A percentile compares a stretch with the other conserved stretches of the same genome.
Evolutionary conservation across 1,139 yeast genomes (phyloP).

Genomic region (Saccharomyces hybrid): DNA sequence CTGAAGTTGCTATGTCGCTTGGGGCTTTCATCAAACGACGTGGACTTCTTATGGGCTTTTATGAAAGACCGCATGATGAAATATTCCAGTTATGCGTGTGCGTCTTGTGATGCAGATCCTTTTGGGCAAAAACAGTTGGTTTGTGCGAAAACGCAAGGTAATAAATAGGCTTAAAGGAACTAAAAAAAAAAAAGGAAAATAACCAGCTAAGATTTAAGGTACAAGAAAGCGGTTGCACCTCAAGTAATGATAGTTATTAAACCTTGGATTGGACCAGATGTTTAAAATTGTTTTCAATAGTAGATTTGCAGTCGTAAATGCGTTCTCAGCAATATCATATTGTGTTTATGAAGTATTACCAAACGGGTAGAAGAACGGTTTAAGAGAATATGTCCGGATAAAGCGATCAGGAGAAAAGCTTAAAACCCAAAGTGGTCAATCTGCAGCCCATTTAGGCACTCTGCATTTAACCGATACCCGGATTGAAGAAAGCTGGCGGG

Average conservation of each 20-base stretch:
- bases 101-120: not conserved
- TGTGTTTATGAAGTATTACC: not conserved
- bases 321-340: not conserved
- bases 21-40: slow-evolving; percentile 28
- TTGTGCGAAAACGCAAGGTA: not conserved
- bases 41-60: slow-evolving; percentile 33
- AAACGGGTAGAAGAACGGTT: not conserved
- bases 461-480: not conserved
- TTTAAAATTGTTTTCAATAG: not conserved
- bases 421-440: not conserved
- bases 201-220: not conserved
- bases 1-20: slow-evolving; percentile 9
- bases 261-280: not conserved
- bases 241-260: not conserved
- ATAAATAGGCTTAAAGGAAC: not conserved
- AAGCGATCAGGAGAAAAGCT: not conserved
- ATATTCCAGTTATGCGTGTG: not conserved
- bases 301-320: not conserved
- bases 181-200: not conserved
- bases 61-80: slow-evolving; percentile 33
- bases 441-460: not conserved
- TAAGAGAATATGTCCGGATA: not conserved
- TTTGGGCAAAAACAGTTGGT: not conserved
- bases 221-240: not conserved
- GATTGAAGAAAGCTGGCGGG: not conserved